Evolutionary conservation across 805 yeast species (phyloP).

Genomic region (Pichia heedii): DNA sequence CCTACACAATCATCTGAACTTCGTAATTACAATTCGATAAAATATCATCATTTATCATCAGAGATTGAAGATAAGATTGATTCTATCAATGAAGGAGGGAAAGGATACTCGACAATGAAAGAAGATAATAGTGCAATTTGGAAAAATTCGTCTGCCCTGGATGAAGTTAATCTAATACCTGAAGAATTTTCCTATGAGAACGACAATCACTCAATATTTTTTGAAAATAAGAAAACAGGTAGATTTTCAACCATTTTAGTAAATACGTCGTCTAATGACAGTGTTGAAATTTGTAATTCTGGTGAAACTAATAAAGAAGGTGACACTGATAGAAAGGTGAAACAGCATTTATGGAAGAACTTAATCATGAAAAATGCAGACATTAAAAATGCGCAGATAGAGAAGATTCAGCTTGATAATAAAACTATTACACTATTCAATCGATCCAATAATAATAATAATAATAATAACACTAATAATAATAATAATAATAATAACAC

Average conservation of each 20-base stretch:
- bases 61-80: constrained; percentile 4
- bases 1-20: constrained; percentile 1
- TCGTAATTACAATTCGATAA: constrained; percentile 2
- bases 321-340: no score
- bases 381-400: not conserved
- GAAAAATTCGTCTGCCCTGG: constrained; percentile 14
- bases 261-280: not conserved
- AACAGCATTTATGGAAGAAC: constrained; percentile 8
- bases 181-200: constrained; percentile 16
- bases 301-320: not conserved
- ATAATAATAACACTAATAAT: not conserved
- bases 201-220: not conserved
- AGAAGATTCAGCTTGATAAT: constrained; percentile 15
- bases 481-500: not conserved
- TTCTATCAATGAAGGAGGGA: no score
- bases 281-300: not conserved
- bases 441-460: constrained; percentile 9
- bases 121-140: not conserved
- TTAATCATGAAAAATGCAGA: not conserved
- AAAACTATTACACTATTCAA: constrained; percentile 26
- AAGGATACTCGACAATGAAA: not conserved
- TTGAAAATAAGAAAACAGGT: not conserved
- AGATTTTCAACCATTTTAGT: constrained; percentile 1
- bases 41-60: constrained; percentile 10
- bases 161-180: constrained; percentile 29